Conservation (phyloP, 768 basidiomycete genomes). For the Coprinopsis marcescibilis region DNA sequence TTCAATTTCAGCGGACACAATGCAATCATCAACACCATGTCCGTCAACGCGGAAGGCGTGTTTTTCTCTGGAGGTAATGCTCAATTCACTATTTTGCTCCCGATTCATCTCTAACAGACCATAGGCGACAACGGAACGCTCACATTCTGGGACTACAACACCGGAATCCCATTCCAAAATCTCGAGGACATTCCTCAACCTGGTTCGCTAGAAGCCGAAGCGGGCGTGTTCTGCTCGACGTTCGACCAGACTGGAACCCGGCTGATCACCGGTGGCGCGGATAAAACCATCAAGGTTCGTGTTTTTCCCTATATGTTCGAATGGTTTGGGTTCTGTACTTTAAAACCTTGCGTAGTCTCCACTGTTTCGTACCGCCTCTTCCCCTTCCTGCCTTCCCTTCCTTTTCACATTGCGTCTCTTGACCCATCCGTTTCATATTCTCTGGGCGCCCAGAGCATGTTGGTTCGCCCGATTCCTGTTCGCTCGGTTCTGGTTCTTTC, state of each 20-base stretch:
- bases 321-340: slow-evolving; percentile 2
- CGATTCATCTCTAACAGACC: slow-evolving; percentile 1
- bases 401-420: neutral
- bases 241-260: slow-evolving; percentile 95
- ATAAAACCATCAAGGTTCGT: slow-evolving; percentile 95
- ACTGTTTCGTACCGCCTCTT: neutral
- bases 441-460: neutral
- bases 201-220: slow-evolving; percentile 96
- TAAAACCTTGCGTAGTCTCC: slow-evolving; percentile 1
- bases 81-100: neutral
- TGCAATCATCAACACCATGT: slow-evolving; percentile 94
- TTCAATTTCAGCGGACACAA: slow-evolving; percentile 97
- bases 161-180: slow-evolving; percentile 92
- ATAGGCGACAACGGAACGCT: slow-evolving; percentile 88
- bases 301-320: slow-evolving; percentile 4
- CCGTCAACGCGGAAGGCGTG: slow-evolving; percentile 92
- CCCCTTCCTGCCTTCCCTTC: too few species aligned
- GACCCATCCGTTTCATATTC: neutral
- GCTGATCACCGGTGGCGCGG: slow-evolving; percentile 92
- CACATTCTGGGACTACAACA: slow-evolving; percentile 92
- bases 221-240: slow-evolving; percentile 94
- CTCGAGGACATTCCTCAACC: slow-evolving; percentile 93
- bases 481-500: neutral
- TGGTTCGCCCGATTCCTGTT: neutral
- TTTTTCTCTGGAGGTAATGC: slow-evolving; percentile 87